Percentiles rank a stretch among this genome's conserved stretches.
Evolutionary conservation across 2,329 filamentous ascomycete species (phyloP).

Genomic region (Pseudogymnoascus sp.): DNA sequence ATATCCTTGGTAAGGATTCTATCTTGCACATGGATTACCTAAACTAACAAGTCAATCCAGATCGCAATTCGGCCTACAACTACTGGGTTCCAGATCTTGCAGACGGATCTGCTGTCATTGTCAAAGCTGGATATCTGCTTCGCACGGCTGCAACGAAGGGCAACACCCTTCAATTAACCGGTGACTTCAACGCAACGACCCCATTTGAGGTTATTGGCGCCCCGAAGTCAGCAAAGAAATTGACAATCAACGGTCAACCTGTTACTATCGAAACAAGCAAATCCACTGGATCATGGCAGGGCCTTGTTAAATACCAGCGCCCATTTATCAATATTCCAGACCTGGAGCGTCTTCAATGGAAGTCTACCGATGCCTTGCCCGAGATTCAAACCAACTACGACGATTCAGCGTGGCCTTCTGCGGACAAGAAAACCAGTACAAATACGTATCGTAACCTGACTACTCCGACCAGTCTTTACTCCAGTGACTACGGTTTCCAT

Average conservation of each 20-base stretch:
- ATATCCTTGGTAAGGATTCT: constrained; percentile 20
- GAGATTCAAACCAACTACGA: constrained; percentile 55
- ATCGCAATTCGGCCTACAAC: constrained; percentile 58
- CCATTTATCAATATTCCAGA: constrained; percentile 46
- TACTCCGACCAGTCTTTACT: constrained; percentile 58
- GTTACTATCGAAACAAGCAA: constrained; percentile 19
- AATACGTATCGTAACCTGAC: constrained; percentile 30
- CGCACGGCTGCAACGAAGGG: constrained; percentile 48
- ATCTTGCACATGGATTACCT: constrained; percentile 29
- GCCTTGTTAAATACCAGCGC: constrained; percentile 38
- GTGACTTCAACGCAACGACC: constrained; percentile 63
- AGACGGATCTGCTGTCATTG: constrained; percentile 37
- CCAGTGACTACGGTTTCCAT: constrained; percentile 65
- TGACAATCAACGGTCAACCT: constrained; percentile 36
- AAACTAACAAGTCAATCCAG: constrained; percentile 29
- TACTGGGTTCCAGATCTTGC: constrained; percentile 54
- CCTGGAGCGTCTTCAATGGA: constrained; percentile 53
- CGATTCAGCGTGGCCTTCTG: constrained; percentile 59
- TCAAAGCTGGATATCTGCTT: constrained; percentile 55
- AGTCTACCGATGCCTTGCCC: constrained; percentile 59
- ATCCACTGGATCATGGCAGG: constrained; percentile 42
- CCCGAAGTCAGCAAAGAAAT: constrained; percentile 50
- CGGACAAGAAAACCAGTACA: constrained; percentile 9
- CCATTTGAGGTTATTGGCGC: constrained; percentile 58
- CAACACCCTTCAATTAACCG: constrained; percentile 49